Evolutionary conservation across 768 basidiomycete species (phyloP), one percentile per base, ranked within the genome.

Genomic region (Tricholoma hemisulphureum): DNA sequence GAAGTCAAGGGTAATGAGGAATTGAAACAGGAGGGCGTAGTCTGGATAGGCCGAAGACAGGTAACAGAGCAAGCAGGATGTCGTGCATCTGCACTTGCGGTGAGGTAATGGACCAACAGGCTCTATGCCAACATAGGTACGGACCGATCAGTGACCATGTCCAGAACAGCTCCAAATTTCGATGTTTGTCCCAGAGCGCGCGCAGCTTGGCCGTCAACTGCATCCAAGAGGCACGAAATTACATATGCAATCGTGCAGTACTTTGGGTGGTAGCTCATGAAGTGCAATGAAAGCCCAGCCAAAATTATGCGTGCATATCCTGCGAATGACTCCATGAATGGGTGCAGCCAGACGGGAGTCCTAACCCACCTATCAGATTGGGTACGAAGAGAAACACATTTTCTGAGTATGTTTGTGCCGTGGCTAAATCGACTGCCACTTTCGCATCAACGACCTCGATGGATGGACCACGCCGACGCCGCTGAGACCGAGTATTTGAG

Each of bases 111-210:
- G 28, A 9, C n/a, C 41, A 26, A 24, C 20, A 32, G 11, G 7
- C 10, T 49, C 16, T 3, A 53, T n/a, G 13, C 9, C 18, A 59
- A 58, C 32, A 53, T 29, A 54, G 48, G 29, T n/a, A 70, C 87
- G 62, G 62, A 96, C 95, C 96, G 79, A 73, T 99, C 97, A 6
- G 97, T 98, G 39, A 99, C 96, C 97, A 99, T 99, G 73, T 99
- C 97, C 65, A 99, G 75, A 43, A 98, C 96, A 3, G 94, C 95
- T 21, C 97, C 97, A 73, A 98, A 98, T 75, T 96, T 95, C 55
- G 91, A 94, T 5, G 93, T 89, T 74, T 99, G 95, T 10, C 86
- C 87, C 39, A 97, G 77, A 1, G 86, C 85, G 46, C 97, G 81
- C 11, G 97, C 97, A 8, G 90, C 95, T 67, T 89, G 87, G 2